These are phyloP conservation scores for Gelatoporia subvermispora DNA, from an alignment of 768 basidiomycete genomes.

Conservation along the genomic window DNA sequence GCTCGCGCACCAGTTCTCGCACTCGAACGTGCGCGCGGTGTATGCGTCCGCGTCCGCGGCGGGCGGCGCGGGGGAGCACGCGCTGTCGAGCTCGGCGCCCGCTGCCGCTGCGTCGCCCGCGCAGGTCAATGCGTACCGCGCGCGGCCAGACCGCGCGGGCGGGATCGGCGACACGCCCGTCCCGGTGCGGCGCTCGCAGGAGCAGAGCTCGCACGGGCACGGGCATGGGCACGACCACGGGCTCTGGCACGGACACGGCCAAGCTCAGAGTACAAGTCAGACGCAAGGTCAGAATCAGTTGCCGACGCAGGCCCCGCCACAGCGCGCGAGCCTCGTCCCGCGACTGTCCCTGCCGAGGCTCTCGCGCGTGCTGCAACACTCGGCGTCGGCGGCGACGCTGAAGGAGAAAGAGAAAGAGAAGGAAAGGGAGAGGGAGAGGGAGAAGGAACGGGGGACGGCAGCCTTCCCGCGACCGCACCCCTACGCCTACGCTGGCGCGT, in stretches of 20 bases:
- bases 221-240: conserved; percentile 52
- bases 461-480: conserved; percentile 36
- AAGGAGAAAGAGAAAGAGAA: conserved; percentile 1
- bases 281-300: conserved; percentile 2
- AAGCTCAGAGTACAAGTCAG: not conserved
- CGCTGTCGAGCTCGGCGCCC: conserved; percentile 36
- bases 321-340: not conserved
- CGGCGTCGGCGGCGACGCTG: conserved; percentile 14
- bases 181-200: conserved; percentile 23
- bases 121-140: conserved; percentile 16
- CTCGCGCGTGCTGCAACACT: conserved; percentile 14
- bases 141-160: conserved; percentile 38
- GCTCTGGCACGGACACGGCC: conserved; percentile 29
- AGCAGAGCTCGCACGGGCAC: conserved; percentile 26
- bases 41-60: conserved; percentile 8
- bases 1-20: not conserved
- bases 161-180: conserved; percentile 66
- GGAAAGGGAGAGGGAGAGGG: no score
- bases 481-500: conserved; percentile 38
- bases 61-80: conserved; percentile 32
- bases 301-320: conserved; percentile 7
- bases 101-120: conserved; percentile 19
- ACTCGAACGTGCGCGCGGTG: conserved; percentile 4
- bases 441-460: not conserved
- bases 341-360: not conserved